Evolutionary conservation across 2,329 filamentous ascomycete species (phyloP).

Genomic region (Reticulascus tulasneorum): DNA sequence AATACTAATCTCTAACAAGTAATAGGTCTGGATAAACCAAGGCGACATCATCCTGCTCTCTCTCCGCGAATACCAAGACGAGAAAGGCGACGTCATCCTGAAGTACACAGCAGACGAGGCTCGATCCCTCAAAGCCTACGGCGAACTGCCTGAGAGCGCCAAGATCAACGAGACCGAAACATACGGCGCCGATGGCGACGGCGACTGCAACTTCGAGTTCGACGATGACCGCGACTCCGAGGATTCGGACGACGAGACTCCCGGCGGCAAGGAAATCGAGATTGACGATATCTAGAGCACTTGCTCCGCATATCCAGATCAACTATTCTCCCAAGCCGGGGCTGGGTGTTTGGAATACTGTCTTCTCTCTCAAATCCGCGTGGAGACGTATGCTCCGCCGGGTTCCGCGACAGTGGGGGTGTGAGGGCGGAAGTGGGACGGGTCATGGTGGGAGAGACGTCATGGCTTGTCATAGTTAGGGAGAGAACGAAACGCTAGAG

Average conservation of each 20-base stretch:
- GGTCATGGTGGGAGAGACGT: conserved; percentile 62
- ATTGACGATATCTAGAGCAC: conserved; percentile 84
- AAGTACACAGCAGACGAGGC: conserved; percentile 98
- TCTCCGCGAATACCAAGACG: conserved; percentile 88
- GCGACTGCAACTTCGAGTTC: conserved; percentile 97
- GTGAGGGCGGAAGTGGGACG: conserved; percentile 26
- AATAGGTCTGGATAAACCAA: conserved; percentile 99
- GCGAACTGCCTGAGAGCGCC: conserved; percentile 92
- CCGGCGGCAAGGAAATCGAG: conserved; percentile 73
- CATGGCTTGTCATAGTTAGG: conserved; percentile 40
- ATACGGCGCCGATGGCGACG: conserved; percentile 85
- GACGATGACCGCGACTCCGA: conserved; percentile 78
- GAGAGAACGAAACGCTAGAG: too few species aligned
- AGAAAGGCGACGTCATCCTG: conserved; percentile 94
- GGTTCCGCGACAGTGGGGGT: conserved; percentile 42
- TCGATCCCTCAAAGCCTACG: conserved; percentile 91
- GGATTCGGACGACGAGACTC: conserved; percentile 48
- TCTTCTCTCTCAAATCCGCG: conserved; percentile 61
- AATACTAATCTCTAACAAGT: too few species aligned
- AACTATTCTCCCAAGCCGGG: conserved; percentile 1
- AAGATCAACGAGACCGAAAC: conserved; percentile 99
- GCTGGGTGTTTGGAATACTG: conserved; percentile 40
- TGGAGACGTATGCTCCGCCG: conserved; percentile 9
- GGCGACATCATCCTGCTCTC: conserved; percentile 89
- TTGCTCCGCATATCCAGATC: not conserved